Evolutionary conservation across 306 rosid genomes (phyloP).

Genomic region (Prunus kanzakura): DNA sequence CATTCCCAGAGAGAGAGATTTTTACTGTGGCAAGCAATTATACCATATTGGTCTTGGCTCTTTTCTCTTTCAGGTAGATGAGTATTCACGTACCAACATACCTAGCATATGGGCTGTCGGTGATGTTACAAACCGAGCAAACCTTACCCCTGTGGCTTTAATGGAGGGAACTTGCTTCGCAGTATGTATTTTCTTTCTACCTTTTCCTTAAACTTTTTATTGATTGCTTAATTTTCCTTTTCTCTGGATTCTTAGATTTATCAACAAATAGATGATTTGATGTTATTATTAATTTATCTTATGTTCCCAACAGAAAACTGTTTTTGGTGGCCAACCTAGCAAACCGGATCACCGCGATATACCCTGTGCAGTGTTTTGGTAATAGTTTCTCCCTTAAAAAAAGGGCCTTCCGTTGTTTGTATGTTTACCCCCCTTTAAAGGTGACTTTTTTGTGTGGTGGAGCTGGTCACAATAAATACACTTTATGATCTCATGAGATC

Average conservation of each 20-base stretch:
- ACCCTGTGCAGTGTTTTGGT: slow-evolving; percentile 57
- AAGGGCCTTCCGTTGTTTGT: not conserved
- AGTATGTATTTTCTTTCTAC: slow-evolving; percentile 45
- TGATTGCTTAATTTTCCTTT: not conserved
- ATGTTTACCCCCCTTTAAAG: not conserved
- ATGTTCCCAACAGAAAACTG: slow-evolving; percentile 62
- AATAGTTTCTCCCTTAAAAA: slow-evolving; percentile 4
- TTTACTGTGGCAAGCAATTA: not conserved
- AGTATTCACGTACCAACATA: slow-evolving; percentile 64
- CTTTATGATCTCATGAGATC: not conserved
- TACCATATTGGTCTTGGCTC: not conserved
- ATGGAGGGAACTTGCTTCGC: slow-evolving; percentile 87
- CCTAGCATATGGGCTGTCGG: slow-evolving; percentile 97
- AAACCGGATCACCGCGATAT: slow-evolving; percentile 66
- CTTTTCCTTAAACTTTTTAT: not conserved
- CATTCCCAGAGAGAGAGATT: slow-evolving; percentile 3
- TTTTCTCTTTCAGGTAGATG: slow-evolving; percentile 61
- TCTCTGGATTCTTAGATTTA: not conserved
- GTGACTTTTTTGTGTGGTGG: not conserved
- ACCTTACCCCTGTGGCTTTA: slow-evolving; percentile 94
- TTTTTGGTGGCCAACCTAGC: slow-evolving; percentile 66
- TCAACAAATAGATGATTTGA: not conserved
- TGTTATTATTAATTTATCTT: slow-evolving; percentile 19
- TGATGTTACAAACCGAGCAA: slow-evolving; percentile 83
- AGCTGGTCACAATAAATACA: not conserved